Percentiles rank a stretch among this genome's conserved stretches.
phyloP scores from a whole-genome alignment of 1,139 yeast genomes.

The Suhomyces bolitotheri region DNA sequence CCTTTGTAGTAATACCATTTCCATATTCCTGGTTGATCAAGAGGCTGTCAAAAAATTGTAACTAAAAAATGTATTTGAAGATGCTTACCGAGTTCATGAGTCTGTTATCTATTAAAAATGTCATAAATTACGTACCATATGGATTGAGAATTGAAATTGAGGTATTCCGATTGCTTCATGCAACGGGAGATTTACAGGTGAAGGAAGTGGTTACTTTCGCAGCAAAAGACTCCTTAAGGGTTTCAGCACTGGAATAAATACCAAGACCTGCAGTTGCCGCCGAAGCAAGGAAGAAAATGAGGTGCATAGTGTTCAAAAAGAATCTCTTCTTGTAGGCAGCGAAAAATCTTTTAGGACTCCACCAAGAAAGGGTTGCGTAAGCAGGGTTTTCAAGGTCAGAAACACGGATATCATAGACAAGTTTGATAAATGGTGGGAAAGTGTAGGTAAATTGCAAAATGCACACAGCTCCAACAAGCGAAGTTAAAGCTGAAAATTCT shows the following conservation, averaged over 20 bases:
- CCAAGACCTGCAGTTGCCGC: slow-evolving; percentile 4
- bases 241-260: slow-evolving; percentile 4
- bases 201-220: slow-evolving; percentile 2
- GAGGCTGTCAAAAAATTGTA: too few relatives aligned
- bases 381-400: not conserved
- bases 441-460: slow-evolving; percentile 7
- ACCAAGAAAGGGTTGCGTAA: not conserved
- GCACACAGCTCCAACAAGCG: slow-evolving; percentile 6
- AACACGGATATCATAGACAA: slow-evolving; percentile 1
- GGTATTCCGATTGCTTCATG: not conserved
- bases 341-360: not conserved
- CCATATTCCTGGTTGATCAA: too few relatives aligned
- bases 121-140: too few relatives aligned
- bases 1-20: too few relatives aligned
- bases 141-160: not conserved
- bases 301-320: slow-evolving; percentile 1
- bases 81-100: too few relatives aligned
- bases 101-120: too few relatives aligned
- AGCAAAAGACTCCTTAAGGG: slow-evolving; percentile 3
- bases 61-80: too few relatives aligned
- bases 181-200: slow-evolving; percentile 5
- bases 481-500: slow-evolving; percentile 4
- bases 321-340: slow-evolving; percentile 1
- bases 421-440: slow-evolving; percentile 2
- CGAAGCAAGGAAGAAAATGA: slow-evolving; percentile 2